Percentiles rank a stretch among this genome's conserved stretches.
Conservation (phyloP, 805 yeast genomes). For the Alloascoidea hylecoeti region DNA sequence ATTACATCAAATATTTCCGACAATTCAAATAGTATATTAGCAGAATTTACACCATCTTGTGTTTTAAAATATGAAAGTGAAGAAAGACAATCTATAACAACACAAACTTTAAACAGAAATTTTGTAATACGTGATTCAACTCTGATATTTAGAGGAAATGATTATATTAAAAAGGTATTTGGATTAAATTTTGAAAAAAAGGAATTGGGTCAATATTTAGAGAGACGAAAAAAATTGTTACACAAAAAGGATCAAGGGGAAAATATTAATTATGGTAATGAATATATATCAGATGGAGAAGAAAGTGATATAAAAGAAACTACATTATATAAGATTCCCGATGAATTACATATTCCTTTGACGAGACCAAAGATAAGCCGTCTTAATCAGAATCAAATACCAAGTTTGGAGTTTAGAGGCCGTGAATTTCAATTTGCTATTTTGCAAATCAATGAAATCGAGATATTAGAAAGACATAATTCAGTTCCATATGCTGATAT, state of each 20-base stretch:
- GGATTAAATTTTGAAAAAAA: conserved; percentile 3
- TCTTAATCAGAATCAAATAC: neutral
- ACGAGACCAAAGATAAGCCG: neutral
- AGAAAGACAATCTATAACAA: conserved; percentile 21
- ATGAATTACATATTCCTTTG: neutral
- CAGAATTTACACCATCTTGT: conserved; percentile 4
- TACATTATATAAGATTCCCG: neutral
- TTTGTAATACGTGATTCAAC: conserved; percentile 18
- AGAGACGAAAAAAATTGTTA: conserved; percentile 1
- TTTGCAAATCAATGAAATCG: conserved; percentile 19
- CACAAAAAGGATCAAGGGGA: neutral
- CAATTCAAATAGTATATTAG: conserved; percentile 5
- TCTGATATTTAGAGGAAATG: conserved; percentile 12
- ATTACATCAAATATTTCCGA: neutral
- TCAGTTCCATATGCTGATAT: conserved; percentile 8
- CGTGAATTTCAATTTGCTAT: conserved; percentile 8
- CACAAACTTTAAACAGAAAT: conserved; percentile 15
- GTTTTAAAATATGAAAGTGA: conserved; percentile 17
- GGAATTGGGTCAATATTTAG: conserved; percentile 6
- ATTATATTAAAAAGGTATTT: conserved; percentile 5
- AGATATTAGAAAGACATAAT: conserved; percentile 20
- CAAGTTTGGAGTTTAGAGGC: neutral
- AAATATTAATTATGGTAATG: neutral
- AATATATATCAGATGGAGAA: neutral
- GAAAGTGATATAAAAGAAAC: neutral